These are phyloP conservation scores for Chondrus crispus DNA, from an alignment of 23 red algal species.

Conservation along the genomic window DNA sequence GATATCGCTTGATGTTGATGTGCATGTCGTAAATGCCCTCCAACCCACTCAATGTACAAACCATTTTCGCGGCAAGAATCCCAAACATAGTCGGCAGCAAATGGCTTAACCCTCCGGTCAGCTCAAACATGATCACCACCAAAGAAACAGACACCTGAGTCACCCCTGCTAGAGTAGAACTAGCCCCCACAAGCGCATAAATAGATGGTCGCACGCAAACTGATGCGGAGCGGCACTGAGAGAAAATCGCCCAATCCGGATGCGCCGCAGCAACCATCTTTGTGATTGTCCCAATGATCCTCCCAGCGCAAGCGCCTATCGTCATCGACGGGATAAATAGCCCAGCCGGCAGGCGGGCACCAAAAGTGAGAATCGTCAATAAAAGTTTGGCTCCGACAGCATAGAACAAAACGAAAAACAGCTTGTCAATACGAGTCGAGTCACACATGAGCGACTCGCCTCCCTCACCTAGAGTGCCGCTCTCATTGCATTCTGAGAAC, in stretches of 20 bases:
- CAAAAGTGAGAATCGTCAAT: conserved; percentile 76
- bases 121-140: conserved; percentile 92
- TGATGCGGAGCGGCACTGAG: conserved; percentile 59
- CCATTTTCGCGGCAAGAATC: conserved; percentile 79
- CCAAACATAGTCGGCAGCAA: conserved; percentile 85
- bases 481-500: conserved; percentile 50
- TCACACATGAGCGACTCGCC: conserved; percentile 64
- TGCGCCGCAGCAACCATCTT: conserved; percentile 17
- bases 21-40: conserved; percentile 87
- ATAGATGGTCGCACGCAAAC: conserved; percentile 77
- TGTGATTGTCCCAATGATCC: conserved; percentile 57
- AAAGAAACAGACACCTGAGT: conserved; percentile 88
- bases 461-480: conserved; percentile 12
- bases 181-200: conserved; percentile 79
- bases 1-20: conserved; percentile 78
- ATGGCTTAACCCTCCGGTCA: conserved; percentile 75
- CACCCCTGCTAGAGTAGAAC: conserved; percentile 79
- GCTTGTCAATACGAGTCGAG: background rate
- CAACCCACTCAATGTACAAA: conserved; percentile 57
- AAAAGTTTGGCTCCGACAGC: conserved; percentile 68
- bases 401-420: conserved; percentile 54
- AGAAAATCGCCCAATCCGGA: conserved; percentile 63
- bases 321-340: conserved; percentile 92
- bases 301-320: conserved; percentile 72
- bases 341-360: conserved; percentile 75